Percentiles rank a stretch among this genome's conserved stretches.
Evolutionary conservation across 805 yeast species (phyloP).

Genomic region (Phaffomyces antillensis): DNA sequence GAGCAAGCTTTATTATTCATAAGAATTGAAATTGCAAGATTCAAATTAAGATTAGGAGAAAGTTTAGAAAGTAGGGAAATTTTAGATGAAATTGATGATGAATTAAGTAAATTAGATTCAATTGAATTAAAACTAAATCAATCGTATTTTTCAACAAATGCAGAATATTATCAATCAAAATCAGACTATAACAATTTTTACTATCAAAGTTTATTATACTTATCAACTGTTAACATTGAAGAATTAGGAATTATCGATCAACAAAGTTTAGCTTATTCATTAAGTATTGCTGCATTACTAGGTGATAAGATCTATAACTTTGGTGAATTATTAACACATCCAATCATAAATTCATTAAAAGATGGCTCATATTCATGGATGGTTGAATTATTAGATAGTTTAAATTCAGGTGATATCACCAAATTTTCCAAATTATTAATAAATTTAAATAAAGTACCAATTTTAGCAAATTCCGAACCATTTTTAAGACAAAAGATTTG

Average conservation of each 20-base stretch:
- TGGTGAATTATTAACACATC: conserved; percentile 91
- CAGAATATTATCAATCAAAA: conserved; percentile 66
- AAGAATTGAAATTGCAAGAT: conserved; percentile 69
- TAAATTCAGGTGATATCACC: conserved; percentile 73
- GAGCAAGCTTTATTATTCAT: conserved; percentile 53
- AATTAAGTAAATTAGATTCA: conserved; percentile 50
- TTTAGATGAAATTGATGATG: conserved; percentile 52
- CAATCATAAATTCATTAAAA: conserved; percentile 42
- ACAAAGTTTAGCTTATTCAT: conserved; percentile 59
- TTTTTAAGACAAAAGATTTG: conserved; percentile 87
- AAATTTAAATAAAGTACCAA: conserved; percentile 40
- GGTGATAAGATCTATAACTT: conserved; percentile 93
- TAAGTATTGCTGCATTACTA: conserved; percentile 77
- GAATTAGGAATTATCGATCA: conserved; percentile 32
- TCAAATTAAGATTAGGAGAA: conserved; percentile 48
- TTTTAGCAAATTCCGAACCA: conserved; percentile 48
- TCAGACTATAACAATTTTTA: conserved; percentile 79
- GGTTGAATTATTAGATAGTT: conserved; percentile 55
- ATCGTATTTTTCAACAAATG: conserved; percentile 72
- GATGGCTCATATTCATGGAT: conserved; percentile 57
- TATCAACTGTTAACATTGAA: conserved; percentile 60
- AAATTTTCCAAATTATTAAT: conserved; percentile 49
- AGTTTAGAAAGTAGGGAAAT: conserved; percentile 57
- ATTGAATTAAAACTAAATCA: conserved; percentile 65
- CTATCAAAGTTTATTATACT: conserved; percentile 69